Evolutionary conservation across 2,329 filamentous ascomycete species (phyloP), one percentile per base, ranked within the genome.

Genomic region (Ramularia collo-cygni): DNA sequence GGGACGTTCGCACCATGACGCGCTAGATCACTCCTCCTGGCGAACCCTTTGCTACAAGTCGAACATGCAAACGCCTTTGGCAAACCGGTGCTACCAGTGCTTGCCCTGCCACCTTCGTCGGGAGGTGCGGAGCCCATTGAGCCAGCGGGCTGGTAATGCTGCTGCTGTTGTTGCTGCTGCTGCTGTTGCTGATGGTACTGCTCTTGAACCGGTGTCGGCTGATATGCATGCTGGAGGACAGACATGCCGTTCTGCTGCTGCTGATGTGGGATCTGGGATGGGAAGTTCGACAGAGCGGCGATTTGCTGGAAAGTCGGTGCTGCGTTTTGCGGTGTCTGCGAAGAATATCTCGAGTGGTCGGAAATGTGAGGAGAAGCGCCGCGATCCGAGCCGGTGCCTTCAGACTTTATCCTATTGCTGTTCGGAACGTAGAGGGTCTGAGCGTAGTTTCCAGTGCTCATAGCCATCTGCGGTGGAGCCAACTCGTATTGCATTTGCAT

Each of bases 1-100:
- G 14, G 19, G 32, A 17, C 31, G 17, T 44, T 45, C 83, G 64
- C 77, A 95, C 90, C 90, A 67, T 98, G 92, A 56, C 92, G 79
- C 48, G 89, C 87, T 37, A 96, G 77, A 67, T 98, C 92, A 65
- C 90, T 96, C 51, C 92, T 77, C 57, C 92, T 75, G 37, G 92
- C 92, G 62, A 98, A 98, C 16, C 83, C 84, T 66, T 96, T 96
- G 42, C 76, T 76, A 63, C 92, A 98, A 3, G 84, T 90, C 49
- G 80, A 84, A 67, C 92, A 98, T 15, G 87, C 82, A 59, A 92
- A 95, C 1, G 85, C 81, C 66, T 95, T 85, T 8, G 76, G 73
- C 19, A 75, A 70, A 52, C 72, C 60, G 62, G 68, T 59, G 54
- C 65, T 69, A 47, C 50, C 67, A 65, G 37, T 64, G 58, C 53